Percentiles rank a stretch among this genome's conserved stretches.
phyloP scores from a whole-genome alignment of 768 basidiomycete species.

The Tylopilus vinaceipallidus region DNA sequence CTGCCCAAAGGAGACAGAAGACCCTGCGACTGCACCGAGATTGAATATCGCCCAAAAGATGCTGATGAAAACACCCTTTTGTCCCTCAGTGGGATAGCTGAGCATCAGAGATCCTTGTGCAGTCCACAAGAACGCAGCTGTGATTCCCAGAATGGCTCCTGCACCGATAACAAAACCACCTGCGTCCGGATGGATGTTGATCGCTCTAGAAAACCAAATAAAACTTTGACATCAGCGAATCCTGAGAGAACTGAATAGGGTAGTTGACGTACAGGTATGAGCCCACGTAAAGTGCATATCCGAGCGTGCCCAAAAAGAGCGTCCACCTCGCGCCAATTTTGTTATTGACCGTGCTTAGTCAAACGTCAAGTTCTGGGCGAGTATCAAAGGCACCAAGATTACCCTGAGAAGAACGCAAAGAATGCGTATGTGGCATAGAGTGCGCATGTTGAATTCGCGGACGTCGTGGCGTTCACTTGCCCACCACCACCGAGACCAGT shows the following conservation, averaged over 20 bases:
- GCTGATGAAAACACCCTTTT: constrained; percentile 72
- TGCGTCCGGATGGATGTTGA: constrained; percentile 65
- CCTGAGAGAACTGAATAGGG: background rate
- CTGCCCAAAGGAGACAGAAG: constrained; percentile 66
- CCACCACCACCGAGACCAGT: constrained; percentile 79
- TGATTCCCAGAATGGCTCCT: constrained; percentile 69
- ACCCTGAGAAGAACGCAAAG: constrained; percentile 68
- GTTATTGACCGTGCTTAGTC: constrained; percentile 70
- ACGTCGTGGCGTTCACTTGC: constrained; percentile 59
- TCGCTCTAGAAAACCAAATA: constrained; percentile 44
- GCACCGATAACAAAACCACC: constrained; percentile 64
- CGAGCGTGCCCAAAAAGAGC: constrained; percentile 65
- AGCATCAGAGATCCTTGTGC: constrained; percentile 79
- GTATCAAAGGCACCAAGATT: constrained; percentile 11
- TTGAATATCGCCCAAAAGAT: constrained; percentile 85
- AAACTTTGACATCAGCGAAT: background rate
- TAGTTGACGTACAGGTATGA: constrained; percentile 55
- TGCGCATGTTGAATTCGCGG: constrained; percentile 68
- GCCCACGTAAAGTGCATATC: constrained; percentile 73
- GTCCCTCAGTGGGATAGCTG: constrained; percentile 71
- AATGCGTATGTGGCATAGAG: constrained; percentile 61
- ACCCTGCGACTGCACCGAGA: constrained; percentile 74
- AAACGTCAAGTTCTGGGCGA: background rate
- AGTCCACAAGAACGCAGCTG: constrained; percentile 70
- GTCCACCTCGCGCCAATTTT: constrained; percentile 69